Conservation (phyloP, 139 green algal genomes). For the Choricystis sp. region DNA sequence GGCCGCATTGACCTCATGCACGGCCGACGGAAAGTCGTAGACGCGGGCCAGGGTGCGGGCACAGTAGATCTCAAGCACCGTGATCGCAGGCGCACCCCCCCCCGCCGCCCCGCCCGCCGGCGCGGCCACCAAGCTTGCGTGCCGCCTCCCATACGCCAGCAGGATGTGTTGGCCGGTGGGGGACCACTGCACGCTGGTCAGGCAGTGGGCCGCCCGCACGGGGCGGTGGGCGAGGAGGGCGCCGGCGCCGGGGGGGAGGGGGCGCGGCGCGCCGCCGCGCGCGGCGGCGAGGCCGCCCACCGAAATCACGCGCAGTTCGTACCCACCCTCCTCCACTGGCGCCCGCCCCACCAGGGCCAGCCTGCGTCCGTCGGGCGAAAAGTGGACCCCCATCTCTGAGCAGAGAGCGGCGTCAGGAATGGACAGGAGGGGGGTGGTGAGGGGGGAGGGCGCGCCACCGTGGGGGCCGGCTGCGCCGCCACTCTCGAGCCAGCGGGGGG, state of each 20-base stretch:
- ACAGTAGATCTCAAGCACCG: not conserved
- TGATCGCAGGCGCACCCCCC: not conserved
- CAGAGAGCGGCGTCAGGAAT: constrained; percentile 64
- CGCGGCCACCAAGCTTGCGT: constrained; percentile 54
- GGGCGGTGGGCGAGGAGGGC: not conserved
- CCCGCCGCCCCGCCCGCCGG: constrained; percentile 2
- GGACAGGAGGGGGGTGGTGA: constrained; percentile 16
- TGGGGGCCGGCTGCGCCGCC: not conserved
- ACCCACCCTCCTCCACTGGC: constrained; percentile 12
- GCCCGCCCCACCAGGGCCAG: constrained; percentile 25
- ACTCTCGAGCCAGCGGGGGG: constrained; percentile 10
- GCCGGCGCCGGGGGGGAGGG: too few species aligned
- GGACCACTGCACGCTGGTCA: constrained; percentile 86
- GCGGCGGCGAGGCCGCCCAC: constrained; percentile 27
- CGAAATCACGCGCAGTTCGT: constrained; percentile 52
- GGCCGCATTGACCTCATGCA: constrained; percentile 87
- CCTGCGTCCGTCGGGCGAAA: constrained; percentile 57
- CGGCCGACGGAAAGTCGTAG: constrained; percentile 51
- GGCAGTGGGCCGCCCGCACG: constrained; percentile 83
- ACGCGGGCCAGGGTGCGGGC: constrained; percentile 43
- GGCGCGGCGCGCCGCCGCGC: too few species aligned
- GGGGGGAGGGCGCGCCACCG: not conserved
- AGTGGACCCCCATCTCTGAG: constrained; percentile 82
- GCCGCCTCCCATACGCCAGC: constrained; percentile 77
- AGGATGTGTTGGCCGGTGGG: constrained; percentile 65